These are phyloP conservation scores for Aureobasidium sp. DNA, from an alignment of 2,329 filamentous ascomycete species.

Conservation along the genomic window DNA sequence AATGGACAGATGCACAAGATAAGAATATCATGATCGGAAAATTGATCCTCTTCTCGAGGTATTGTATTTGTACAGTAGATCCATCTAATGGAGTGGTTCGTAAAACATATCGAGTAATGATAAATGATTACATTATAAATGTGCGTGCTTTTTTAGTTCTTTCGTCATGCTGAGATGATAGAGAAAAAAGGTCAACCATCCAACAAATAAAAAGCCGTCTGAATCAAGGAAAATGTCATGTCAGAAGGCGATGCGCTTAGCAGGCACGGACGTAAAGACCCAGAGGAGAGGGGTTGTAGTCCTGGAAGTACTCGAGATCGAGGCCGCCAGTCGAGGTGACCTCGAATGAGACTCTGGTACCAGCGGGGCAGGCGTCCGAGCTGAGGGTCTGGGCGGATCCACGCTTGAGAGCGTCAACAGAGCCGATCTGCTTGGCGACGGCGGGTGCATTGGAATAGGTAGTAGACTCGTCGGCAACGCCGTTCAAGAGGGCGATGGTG, in stretches of 20 bases:
- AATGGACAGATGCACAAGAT: too few species aligned
- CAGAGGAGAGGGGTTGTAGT: conserved; percentile 20
- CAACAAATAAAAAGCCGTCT: conserved; percentile 1
- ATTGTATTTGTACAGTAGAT: conserved; percentile 2
- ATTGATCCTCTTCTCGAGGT: background rate
- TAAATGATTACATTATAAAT: conserved; percentile 12
- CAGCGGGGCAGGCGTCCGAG: conserved; percentile 23
- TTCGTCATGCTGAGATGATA: conserved; percentile 7
- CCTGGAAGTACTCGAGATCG: conserved; percentile 25
- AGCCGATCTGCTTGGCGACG: conserved; percentile 17
- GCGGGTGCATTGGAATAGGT: conserved; percentile 27
- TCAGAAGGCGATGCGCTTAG: background rate
- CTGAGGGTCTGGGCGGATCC: conserved; percentile 26
- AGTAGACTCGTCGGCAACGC: conserved; percentile 42
- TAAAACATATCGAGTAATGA: conserved; percentile 1
- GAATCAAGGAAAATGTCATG: background rate
- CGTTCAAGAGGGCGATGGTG: conserved; percentile 35
- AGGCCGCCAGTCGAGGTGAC: conserved; percentile 21
- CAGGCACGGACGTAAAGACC: conserved; percentile 17
- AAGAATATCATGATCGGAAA: too few species aligned
- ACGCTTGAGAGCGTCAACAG: conserved; percentile 18
- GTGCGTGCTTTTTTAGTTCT: conserved; percentile 10
- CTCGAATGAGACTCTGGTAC: conserved; percentile 23
- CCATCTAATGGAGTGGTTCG: background rate
- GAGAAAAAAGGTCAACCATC: background rate